A percentile compares a stretch with the other conserved stretches of the same genome.
Evolutionary conservation across 2,329 filamentous ascomycete genomes (phyloP).

Genomic region (Ophiostoma himal-ulmi): DNA sequence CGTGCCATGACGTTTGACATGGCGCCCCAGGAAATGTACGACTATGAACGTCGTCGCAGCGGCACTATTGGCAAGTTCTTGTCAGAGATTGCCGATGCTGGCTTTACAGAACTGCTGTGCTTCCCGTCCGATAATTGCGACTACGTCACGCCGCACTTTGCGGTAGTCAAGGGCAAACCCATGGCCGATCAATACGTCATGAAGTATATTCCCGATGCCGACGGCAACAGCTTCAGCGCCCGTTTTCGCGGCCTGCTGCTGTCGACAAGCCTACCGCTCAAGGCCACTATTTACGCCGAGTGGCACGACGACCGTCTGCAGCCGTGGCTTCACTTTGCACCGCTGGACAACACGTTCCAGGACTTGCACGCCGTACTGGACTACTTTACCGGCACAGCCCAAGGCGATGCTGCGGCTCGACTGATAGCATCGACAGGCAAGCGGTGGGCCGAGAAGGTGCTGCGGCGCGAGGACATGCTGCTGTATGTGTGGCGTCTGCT

Average conservation of each 20-base stretch:
- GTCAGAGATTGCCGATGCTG: constrained; percentile 37
- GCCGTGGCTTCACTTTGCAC: constrained; percentile 68
- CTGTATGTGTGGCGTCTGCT: constrained; percentile 59
- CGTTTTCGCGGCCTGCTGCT: constrained; percentile 59
- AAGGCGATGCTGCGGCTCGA: constrained; percentile 51
- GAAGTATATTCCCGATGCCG: constrained; percentile 65
- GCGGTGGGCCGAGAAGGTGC: constrained; percentile 55
- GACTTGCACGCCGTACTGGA: constrained; percentile 61
- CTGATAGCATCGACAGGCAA: constrained; percentile 55
- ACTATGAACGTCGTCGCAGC: constrained; percentile 35
- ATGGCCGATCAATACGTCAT: constrained; percentile 47
- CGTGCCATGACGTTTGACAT: constrained; percentile 46
- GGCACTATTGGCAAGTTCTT: constrained; percentile 40
- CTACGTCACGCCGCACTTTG: constrained; percentile 37
- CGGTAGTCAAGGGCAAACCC: constrained; percentile 32
- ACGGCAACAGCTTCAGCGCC: constrained; percentile 61
- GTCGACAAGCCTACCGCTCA: constrained; percentile 61
- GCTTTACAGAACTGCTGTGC: constrained; percentile 42
- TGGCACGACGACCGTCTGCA: constrained; percentile 67
- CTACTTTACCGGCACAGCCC: constrained; percentile 50
- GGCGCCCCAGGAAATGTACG: constrained; percentile 40
- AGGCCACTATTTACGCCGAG: constrained; percentile 65
- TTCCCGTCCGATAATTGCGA: constrained; percentile 34
- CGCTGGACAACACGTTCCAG: constrained; percentile 61
- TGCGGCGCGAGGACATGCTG: constrained; percentile 60